Base-by-base conservation (phyloP, 257 asterid species). In the Scutellaria barbata region DNA sequence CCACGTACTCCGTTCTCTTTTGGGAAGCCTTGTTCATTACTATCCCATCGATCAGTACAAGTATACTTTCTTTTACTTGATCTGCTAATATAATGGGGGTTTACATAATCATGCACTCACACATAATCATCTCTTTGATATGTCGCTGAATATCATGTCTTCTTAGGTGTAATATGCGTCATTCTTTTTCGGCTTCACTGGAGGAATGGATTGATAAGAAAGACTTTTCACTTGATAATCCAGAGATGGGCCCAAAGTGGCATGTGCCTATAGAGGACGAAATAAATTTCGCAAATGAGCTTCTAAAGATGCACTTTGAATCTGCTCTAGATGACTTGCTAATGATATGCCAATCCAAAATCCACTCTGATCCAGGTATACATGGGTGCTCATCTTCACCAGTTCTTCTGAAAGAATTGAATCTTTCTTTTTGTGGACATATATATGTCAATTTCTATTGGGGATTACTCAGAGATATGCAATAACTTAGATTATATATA, bases 11-110 rank as follows among this genome's bases (percentile, higher is more conserved):
- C 94, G 99, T 83, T 92, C 99, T 80, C 98, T 95, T 75, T 87
- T 95, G 77, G 99, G 97, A 77, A 88, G 96, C 81, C 86, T 95
- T 84, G 83, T 88, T 72, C 96, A 86, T 76, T 95, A 95, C 81
- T 92, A 95, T 76, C 98, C 99, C 71, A 79, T 84, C 68, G 93
- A 95, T 80, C 99, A 92, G 78, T 91, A 89, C 95, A 95, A 87
- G 99, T 95, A 76, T 48, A 76, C 71, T 14, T 14, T 71, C 81
- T 60, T 81, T 68, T 58, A 30, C 68, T 39, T 72, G 48, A 69
- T 46, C 37, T 64, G 57, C 25, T 52, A 18, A 46, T 53, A 65
- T 60, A 75, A 33, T 35, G 64, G 51, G 64, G 56, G 71, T 42
- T 68, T 69, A 40, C 54, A 57, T 50, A 48, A 39, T 45, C 59